Conservation (phyloP, 2,329 filamentous ascomycete species). For the Cladosporium cucumerinum region DNA sequence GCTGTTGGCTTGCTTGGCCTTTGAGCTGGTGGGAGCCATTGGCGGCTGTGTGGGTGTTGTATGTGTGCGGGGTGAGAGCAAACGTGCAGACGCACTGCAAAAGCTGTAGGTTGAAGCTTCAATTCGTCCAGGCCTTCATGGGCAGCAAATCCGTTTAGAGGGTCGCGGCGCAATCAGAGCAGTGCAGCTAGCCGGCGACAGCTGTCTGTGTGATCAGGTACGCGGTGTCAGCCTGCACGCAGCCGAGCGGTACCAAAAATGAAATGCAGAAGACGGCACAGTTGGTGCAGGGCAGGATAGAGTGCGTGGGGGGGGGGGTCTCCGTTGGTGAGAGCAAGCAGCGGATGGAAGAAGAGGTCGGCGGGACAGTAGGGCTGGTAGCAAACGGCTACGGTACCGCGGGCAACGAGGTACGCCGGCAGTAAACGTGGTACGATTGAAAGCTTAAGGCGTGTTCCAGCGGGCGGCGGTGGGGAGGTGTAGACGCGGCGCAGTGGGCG, state of each 20-base stretch:
- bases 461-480: not conserved
- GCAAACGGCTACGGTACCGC: not conserved
- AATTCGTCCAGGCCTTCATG: conserved; percentile 5
- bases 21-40: conserved; percentile 10
- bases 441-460: not conserved
- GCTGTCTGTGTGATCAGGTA: conserved; percentile 4
- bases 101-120: conserved; percentile 3
- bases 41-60: not conserved
- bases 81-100: conserved; percentile 14
- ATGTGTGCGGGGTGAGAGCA: conserved; percentile 6
- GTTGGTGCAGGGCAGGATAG: not conserved
- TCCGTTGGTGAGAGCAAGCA: not conserved
- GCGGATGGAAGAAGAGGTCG: not conserved
- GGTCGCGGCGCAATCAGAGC: not conserved
- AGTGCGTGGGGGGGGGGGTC: not conserved
- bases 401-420: not conserved
- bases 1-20: conserved; percentile 6
- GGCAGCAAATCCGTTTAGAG: not conserved
- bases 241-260: not conserved
- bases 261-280: not conserved
- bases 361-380: conserved; percentile 3
- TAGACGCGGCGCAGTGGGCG: not conserved
- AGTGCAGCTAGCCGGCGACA: conserved; percentile 11
- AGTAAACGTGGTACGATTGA: not conserved
- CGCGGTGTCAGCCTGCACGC: not conserved